These are phyloP conservation scores for Cardamine chenopodiifolia DNA, from an alignment of 345 rosid species.

Conservation along the genomic window DNA sequence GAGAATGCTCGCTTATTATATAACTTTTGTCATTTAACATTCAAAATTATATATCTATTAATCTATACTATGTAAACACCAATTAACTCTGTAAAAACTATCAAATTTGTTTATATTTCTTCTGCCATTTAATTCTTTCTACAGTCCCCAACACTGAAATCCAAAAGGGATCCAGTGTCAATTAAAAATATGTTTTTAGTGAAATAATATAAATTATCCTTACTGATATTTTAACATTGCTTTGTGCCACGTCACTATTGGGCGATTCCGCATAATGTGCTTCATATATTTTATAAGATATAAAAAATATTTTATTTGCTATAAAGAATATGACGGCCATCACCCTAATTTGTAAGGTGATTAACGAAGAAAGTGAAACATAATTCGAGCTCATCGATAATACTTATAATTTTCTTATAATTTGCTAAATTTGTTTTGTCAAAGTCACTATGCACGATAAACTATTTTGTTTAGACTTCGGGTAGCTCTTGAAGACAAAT, in stretches of 20 bases:
- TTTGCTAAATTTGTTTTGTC: not conserved
- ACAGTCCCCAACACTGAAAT: constrained; percentile 32
- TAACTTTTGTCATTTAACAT: not conserved
- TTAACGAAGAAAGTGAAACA: not conserved
- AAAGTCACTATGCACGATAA: not conserved
- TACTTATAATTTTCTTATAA: not conserved
- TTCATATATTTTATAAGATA: not conserved
- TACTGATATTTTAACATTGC: constrained; percentile 1
- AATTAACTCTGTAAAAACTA: not conserved
- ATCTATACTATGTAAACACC: not conserved
- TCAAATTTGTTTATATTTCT: not conserved
- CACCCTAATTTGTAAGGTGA: not conserved
- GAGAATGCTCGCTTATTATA: not conserved
- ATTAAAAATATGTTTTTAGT: not conserved
- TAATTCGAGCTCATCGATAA: not conserved
- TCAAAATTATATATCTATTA: not conserved
- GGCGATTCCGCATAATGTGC: constrained; percentile 15
- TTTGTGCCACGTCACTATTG: constrained; percentile 27
- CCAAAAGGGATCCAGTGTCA: constrained; percentile 47
- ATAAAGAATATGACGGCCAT: constrained; percentile 6
- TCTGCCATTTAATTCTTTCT: constrained; percentile 32
- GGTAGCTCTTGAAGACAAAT: not conserved
- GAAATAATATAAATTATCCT: not conserved
- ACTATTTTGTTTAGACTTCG: not conserved
- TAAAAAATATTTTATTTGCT: not conserved